These are phyloP conservation scores for Botrytis cinerea DNA, from an alignment of 2,329 filamentous ascomycete species.

Conservation along the genomic window DNA sequence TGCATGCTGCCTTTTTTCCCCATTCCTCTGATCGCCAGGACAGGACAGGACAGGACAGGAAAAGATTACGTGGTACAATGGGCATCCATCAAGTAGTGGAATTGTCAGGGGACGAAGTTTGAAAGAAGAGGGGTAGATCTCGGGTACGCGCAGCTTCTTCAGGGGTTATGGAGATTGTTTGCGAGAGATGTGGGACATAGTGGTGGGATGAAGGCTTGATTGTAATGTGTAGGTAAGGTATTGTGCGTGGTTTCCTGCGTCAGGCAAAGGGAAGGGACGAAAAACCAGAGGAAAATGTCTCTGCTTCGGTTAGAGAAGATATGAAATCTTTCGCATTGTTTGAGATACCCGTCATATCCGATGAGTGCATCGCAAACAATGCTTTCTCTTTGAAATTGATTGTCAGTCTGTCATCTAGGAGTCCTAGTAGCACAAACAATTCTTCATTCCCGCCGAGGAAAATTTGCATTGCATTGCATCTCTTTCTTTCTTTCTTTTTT, in stretches of 20 bases:
- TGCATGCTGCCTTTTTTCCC: slow-evolving; percentile 2
- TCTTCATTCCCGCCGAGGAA: slow-evolving; percentile 5
- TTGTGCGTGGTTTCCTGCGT: neutral
- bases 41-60: neutral
- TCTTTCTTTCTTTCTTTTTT: neutral
- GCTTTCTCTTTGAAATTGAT: neutral
- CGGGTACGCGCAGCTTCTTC: slow-evolving; percentile 9
- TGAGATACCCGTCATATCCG: slow-evolving; percentile 16
- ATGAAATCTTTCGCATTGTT: neutral
- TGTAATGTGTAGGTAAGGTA: slow-evolving; percentile 2
- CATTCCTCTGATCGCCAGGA: slow-evolving; percentile 8
- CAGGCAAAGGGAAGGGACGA: neutral
- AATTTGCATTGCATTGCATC: neutral
- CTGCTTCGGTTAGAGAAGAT: neutral
- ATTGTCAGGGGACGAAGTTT: neutral
- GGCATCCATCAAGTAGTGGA: neutral
- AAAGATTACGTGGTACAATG: neutral
- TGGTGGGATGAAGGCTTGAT: neutral
- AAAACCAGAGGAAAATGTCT: neutral
- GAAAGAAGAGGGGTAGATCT: slow-evolving; percentile 18
- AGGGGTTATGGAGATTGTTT: slow-evolving; percentile 18
- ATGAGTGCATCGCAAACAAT: slow-evolving; percentile 14
- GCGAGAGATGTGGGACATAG: slow-evolving; percentile 8
- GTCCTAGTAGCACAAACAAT: slow-evolving; percentile 3
- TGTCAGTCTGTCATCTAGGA: neutral